Base-by-base conservation (phyloP, 106 monocot genomes). In the Apostasia shenzhenica region DNA sequence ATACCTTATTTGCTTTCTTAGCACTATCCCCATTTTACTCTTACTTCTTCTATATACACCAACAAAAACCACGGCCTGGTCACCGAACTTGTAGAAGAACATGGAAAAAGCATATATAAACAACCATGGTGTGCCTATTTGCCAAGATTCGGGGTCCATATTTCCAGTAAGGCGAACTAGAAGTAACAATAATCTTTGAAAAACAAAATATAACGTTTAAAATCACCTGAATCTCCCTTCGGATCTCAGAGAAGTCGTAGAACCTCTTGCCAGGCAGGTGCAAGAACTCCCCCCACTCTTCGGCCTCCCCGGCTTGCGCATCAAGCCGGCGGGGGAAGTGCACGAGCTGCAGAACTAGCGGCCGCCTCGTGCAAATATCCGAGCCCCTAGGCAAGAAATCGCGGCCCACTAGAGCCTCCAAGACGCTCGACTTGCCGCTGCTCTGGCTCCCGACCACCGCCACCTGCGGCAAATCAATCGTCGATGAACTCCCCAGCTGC, bases 361-460 rank as follows among this genome's bases (percentile, higher is more conserved):
- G 97, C 13, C 97, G 61, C 44, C 97, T 72, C 14, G 97, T 92
- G 57, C 92, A 92, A 46, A 92, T 89, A 46, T 94, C 89, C 2
- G 80, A 67, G 14, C 97, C 92, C 8, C 97, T 78, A 10, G 97
- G 92, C 6, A 97, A 75, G 62, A 97, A 97, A 63, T 97, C 97
- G 26, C 92, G 75, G 39, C 92, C 97, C 12, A 92, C 92, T 14
- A 97, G 84, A 13, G 97, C 86, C 81, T 97, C 97, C 10, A 97
- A 79, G 9, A 97, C 97, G 83, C 97, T 97, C 55, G 97, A 92
- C 69, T 97, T 97, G 2, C 97, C 97, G 72, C 97, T 97, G 76
- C 97, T 92, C 84, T 97, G 97, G 87, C 92, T 86, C 45, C 97
- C 97, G 48, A 97, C 78, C 40, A 91, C 97, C 53, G 91, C 92